phyloP scores from a whole-genome alignment of 371 early-diverging fungal species.

The Circinella umbellata region DNA sequence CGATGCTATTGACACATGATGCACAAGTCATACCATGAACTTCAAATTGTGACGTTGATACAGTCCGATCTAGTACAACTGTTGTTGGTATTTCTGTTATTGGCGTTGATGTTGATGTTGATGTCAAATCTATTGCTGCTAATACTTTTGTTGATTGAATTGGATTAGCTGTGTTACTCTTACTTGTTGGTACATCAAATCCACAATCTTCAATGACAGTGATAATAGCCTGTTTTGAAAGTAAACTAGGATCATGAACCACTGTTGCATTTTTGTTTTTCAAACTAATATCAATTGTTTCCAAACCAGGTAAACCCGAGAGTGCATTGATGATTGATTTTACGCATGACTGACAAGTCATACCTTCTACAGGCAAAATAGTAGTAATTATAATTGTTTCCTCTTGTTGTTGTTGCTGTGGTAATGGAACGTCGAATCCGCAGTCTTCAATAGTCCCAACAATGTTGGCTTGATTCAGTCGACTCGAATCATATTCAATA shows the following conservation, averaged over 20 bases:
- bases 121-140: neutral
- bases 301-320: conserved; percentile 45
- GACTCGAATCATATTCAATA: conserved; percentile 37
- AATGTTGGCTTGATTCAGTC: conserved; percentile 22
- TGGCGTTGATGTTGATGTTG: neutral
- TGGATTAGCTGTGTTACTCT: neutral
- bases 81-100: neutral
- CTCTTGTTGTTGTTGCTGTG: neutral
- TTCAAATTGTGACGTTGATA: conserved; percentile 22
- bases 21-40: conserved; percentile 85
- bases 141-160: neutral
- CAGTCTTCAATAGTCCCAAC: conserved; percentile 60
- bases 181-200: conserved; percentile 25
- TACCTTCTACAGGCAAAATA: conserved; percentile 68
- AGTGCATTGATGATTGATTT: conserved; percentile 64
- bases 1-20: conserved; percentile 84
- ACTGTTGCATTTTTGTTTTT: conserved; percentile 47
- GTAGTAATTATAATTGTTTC: conserved; percentile 6
- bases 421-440: conserved; percentile 32
- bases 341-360: conserved; percentile 90
- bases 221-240: conserved; percentile 28
- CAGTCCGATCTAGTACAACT: neutral
- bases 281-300: conserved; percentile 47
- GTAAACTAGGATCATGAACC: conserved; percentile 28
- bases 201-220: conserved; percentile 59